These are phyloP conservation scores for Solanum tarapatanum DNA, from an alignment of 257 asterid species.

Conservation along the genomic window DNA sequence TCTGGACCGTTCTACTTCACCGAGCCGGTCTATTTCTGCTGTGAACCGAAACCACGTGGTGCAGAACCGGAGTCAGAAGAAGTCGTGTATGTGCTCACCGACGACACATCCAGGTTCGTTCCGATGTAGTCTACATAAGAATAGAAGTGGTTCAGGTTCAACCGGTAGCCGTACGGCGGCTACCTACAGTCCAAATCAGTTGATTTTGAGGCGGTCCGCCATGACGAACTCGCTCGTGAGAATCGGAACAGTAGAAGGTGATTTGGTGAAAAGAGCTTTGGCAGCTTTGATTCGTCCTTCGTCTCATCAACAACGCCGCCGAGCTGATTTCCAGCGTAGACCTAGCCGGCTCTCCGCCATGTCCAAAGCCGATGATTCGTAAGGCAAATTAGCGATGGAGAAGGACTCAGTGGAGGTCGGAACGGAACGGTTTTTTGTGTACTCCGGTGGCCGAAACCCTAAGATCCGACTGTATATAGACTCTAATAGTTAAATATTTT, in stretches of 20 bases:
- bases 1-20: constrained; percentile 9
- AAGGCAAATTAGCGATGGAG: not conserved
- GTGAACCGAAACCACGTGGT: constrained; percentile 7
- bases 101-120: constrained; percentile 68
- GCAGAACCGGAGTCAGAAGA: constrained; percentile 9
- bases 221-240: constrained; percentile 42
- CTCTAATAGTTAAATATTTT: not conserved
- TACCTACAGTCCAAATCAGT: constrained; percentile 20
- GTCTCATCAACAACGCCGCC: constrained; percentile 44
- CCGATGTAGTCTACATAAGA: constrained; percentile 53
- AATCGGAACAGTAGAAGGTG: constrained; percentile 40
- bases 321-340: constrained; percentile 22
- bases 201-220: constrained; percentile 34
- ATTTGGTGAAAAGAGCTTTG: constrained; percentile 29
- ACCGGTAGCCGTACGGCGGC: constrained; percentile 13
- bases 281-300: constrained; percentile 51
- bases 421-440: constrained; percentile 23
- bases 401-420: constrained; percentile 3
- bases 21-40: constrained; percentile 23
- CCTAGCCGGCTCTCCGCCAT: constrained; percentile 32
- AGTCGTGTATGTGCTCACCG: constrained; percentile 57
- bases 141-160: not conserved
- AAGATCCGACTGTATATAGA: constrained; percentile 8
- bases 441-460: constrained; percentile 22
- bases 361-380: constrained; percentile 3